Base-by-base conservation (phyloP, 495 filamentous ascomycete genomes). In the Schizothecium vesticola region DNA sequence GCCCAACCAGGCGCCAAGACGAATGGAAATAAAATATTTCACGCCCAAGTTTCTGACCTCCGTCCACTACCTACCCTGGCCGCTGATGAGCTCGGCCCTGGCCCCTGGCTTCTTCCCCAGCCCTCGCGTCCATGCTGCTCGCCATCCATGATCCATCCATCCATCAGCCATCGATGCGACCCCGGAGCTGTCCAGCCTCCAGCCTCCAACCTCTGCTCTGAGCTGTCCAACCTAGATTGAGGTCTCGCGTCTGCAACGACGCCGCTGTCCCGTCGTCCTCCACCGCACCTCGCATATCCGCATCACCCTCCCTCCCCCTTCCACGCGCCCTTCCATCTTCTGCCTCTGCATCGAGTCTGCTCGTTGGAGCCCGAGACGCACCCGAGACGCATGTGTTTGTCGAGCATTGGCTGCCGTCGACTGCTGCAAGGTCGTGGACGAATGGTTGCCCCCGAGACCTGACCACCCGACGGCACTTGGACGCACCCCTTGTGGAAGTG, bases 351-450 rank as follows among this genome's bases (percentile, higher is more conserved):
- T 56, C 55, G 29, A 58, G 29, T 33, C 56, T 64, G 63, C 67
- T 67, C 61, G 58, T 69, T 71, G 67, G 67, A 71, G 75, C 72
- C 77, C 73, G 74, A 69, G 68, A 73, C 72, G 78, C 79, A 82
- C 72, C 77, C 73, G 74, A 69, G 68, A 73, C 72, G 78, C 79
- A 82, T 84, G 79, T 82, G 81, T 80, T 76, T 79, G 72, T 74
- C 73, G 69, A 71, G 74, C 75, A 84, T 82, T 83, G 80, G 82
- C 67, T 75, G 72, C 71, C 73, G 70, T 75, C 75, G 76, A 67
- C 67, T 66, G 74, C 70, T 76, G 78, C 78, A 79, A 71, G 26
- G 63, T 71, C 69, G 68, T 71, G 70, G 69, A 71, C 72, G 69
- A 70, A 68, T 73, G 66, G 67, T 21, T 28, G 56, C n/a, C 59